Evolutionary conservation across 768 basidiomycete species (phyloP).

Genomic region (Tephrocybe rancida): DNA sequence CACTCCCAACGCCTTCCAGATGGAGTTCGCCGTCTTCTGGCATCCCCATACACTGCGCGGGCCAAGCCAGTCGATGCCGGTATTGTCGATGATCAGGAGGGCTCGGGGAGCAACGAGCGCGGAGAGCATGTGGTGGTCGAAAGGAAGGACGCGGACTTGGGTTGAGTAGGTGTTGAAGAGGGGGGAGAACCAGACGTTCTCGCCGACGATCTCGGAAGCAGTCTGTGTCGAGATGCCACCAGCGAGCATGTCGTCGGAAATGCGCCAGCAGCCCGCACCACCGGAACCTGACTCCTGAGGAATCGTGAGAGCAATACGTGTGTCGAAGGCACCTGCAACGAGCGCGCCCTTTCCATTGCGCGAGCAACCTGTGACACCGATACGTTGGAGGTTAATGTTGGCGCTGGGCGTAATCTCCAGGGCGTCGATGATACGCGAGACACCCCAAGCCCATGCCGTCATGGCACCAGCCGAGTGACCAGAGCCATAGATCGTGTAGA

Average conservation of each 20-base stretch:
- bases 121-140: constrained; percentile 61
- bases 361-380: constrained; percentile 63
- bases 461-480: constrained; percentile 50
- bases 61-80: constrained; percentile 58
- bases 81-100: constrained; percentile 56
- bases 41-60: constrained; percentile 52
- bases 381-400: constrained; percentile 47
- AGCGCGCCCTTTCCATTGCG: constrained; percentile 64
- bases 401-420: constrained; percentile 49
- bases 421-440: constrained; percentile 62
- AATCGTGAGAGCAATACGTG: constrained; percentile 59
- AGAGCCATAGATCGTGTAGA: constrained; percentile 57
- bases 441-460: constrained; percentile 67
- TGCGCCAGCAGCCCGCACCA: constrained; percentile 61
- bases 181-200: constrained; percentile 66
- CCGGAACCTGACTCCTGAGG: constrained; percentile 67
- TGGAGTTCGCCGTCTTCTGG: constrained; percentile 49
- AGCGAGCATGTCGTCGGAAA: constrained; percentile 49
- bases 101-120: constrained; percentile 58
- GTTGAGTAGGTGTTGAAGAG: constrained; percentile 49
- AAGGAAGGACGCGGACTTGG: constrained; percentile 47
- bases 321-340: constrained; percentile 60
- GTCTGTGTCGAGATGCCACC: constrained; percentile 52
- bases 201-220: constrained; percentile 57
- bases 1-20: constrained; percentile 53